Conservation (phyloP, 1,139 yeast genomes). For the Hanseniaspora sp. region DNA sequence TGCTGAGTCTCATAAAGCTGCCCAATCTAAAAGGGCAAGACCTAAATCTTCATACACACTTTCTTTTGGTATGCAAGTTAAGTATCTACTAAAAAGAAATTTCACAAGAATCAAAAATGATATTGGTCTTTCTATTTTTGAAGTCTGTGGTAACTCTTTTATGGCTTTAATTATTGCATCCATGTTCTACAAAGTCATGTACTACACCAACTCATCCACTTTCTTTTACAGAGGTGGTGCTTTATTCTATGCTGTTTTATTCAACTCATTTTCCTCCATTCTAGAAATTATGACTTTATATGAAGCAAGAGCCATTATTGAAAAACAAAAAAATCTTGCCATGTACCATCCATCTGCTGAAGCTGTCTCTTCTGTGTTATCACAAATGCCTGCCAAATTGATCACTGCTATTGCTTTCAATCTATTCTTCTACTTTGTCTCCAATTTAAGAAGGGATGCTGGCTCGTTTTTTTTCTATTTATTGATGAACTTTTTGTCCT, state of each 20-base stretch:
- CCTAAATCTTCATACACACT: slow-evolving; percentile 54
- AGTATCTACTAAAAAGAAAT: slow-evolving; percentile 51
- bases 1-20: slow-evolving; percentile 45
- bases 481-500: slow-evolving; percentile 43
- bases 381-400: slow-evolving; percentile 57
- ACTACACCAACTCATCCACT: slow-evolving; percentile 36
- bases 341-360: slow-evolving; percentile 70
- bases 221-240: slow-evolving; percentile 62
- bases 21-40: slow-evolving; percentile 45
- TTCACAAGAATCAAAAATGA: slow-evolving; percentile 55
- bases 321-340: slow-evolving; percentile 67
- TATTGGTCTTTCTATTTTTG: slow-evolving; percentile 49
- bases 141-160: slow-evolving; percentile 52
- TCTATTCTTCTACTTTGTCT: slow-evolving; percentile 54
- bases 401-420: slow-evolving; percentile 48
- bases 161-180: slow-evolving; percentile 68
- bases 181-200: slow-evolving; percentile 52
- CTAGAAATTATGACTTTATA: slow-evolving; percentile 59
- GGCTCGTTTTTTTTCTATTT: slow-evolving; percentile 62
- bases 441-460: slow-evolving; percentile 51
- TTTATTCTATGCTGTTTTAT: slow-evolving; percentile 64
- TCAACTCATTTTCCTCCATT: slow-evolving; percentile 64
- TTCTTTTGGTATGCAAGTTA: slow-evolving; percentile 53
- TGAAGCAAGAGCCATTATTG: slow-evolving; percentile 69
- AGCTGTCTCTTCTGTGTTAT: slow-evolving; percentile 55